Evolutionary conservation across 2,329 filamentous ascomycete species (phyloP), one percentile per base, ranked within the genome.

Genomic region (Aspergillus arachidicola): DNA sequence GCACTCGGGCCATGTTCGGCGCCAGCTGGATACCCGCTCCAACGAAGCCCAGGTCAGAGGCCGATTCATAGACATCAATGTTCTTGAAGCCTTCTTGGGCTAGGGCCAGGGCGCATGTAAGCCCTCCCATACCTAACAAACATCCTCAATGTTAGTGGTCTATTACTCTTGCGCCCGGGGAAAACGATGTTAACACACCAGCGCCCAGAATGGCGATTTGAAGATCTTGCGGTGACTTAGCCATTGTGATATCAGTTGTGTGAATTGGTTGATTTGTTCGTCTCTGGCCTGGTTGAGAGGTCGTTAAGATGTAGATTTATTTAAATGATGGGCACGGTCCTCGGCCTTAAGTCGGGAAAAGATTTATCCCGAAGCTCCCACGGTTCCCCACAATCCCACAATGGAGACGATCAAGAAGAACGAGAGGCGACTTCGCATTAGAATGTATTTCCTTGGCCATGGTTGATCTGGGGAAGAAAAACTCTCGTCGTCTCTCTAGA

Each of bases 21-120:
- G 92, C 91, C 62, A 94, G 83, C 75, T 96, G 92, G 68, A 95
- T 94, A 6, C 92, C 92, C 1, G 92, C 92, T 28, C 92, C 92
- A 1, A 94, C 91, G 70, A 94, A 94, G 6, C 91, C 91, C 4
- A 94, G 83, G 67, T 87, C 86, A 5, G 89, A 86, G 0, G 91
- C 91, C 41, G 84, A 86, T 75, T 94, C 92, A 75, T 88, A 94
- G 57, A 94, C 86, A 60, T 89, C 83, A 71, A 94, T 89, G 62
- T 90, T 81, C 67, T 83, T 86, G 78, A 94, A 94, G 9, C 91
- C 92, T 70, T 89, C 87, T 78, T 90, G 90, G 46, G 91, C 91
- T 41, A 94, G 84, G 14, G 91, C 86, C 41, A 94, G 84, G 7
- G 91, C 91, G 58, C 83, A 85, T 62, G 89, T 87, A 32, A 94